These are phyloP conservation scores for Condylostoma magnum DNA, from an alignment of 169 alveolate species.

Conservation along the genomic window DNA sequence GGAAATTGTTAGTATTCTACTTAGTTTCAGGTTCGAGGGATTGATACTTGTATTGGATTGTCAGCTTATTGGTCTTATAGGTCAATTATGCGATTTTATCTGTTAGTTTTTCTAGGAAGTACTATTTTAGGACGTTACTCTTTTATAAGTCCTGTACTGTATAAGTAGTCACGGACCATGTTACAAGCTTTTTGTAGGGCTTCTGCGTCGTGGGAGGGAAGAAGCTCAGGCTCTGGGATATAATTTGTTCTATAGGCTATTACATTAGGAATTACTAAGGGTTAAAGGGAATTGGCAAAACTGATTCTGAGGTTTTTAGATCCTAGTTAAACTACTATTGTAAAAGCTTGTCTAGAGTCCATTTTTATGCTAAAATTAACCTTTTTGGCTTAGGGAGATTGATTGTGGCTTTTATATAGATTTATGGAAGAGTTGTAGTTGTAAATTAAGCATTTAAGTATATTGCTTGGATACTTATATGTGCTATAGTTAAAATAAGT, in stretches of 20 bases:
- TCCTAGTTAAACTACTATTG: slow-evolving; percentile 57
- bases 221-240: not conserved
- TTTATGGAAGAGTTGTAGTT: no score
- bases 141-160: slow-evolving; percentile 21
- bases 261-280: slow-evolving; percentile 55
- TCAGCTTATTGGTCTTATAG: not conserved
- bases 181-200: slow-evolving; percentile 18
- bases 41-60: not conserved
- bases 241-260: slow-evolving; percentile 41
- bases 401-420: no score
- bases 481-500: no score
- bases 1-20: slow-evolving; percentile 10
- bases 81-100: not conserved
- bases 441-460: no score
- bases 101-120: slow-evolving; percentile 7
- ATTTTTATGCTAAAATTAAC: no score
- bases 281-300: slow-evolving; percentile 51
- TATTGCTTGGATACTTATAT: no score
- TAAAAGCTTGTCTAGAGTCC: slow-evolving; percentile 34
- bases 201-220: slow-evolving; percentile 19
- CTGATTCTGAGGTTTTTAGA: slow-evolving; percentile 52
- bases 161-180: slow-evolving; percentile 19
- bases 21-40: not conserved
- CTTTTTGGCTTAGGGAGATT: no score
- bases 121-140: slow-evolving; percentile 20